phyloP scores from a whole-genome alignment of 805 yeast species.

The Yamadazyma sp. region DNA sequence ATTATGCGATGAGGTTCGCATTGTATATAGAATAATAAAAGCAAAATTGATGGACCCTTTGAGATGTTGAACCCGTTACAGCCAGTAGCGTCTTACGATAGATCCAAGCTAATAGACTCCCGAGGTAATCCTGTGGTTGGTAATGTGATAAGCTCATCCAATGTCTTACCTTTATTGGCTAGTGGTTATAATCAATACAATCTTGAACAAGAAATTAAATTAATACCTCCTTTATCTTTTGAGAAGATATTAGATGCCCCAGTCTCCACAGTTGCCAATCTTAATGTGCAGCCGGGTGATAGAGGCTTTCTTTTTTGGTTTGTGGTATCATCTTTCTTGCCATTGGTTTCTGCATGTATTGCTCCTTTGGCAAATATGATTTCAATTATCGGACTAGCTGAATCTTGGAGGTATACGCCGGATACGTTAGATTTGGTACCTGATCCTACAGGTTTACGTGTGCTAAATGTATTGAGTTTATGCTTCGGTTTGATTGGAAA shows the following conservation, averaged over 20 bases:
- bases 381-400: slow-evolving; percentile 67
- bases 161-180: slow-evolving; percentile 6
- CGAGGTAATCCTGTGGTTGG: slow-evolving; percentile 4
- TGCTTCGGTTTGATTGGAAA: slow-evolving; percentile 67
- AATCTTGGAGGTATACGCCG: slow-evolving; percentile 55
- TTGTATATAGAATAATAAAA: no score
- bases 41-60: no score
- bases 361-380: slow-evolving; percentile 79
- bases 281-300: slow-evolving; percentile 38
- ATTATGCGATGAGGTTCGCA: no score
- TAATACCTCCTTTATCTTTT: slow-evolving; percentile 20
- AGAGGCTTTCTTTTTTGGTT: slow-evolving; percentile 53
- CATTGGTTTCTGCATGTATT: slow-evolving; percentile 70
- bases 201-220: slow-evolving; percentile 13
- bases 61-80: no score
- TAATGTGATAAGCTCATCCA: slow-evolving; percentile 3
- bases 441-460: slow-evolving; percentile 45
- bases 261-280: slow-evolving; percentile 24
- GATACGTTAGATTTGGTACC: slow-evolving; percentile 19
- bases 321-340: slow-evolving; percentile 62
- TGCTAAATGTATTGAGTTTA: slow-evolving; percentile 61
- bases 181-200: slow-evolving; percentile 11
- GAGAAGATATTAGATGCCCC: slow-evolving; percentile 32
- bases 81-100: not conserved
- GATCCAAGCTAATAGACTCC: slow-evolving; percentile 5